Conservation (phyloP, 1,284 basidiomycete genomes). For the Ustilago vetiveriae region DNA sequence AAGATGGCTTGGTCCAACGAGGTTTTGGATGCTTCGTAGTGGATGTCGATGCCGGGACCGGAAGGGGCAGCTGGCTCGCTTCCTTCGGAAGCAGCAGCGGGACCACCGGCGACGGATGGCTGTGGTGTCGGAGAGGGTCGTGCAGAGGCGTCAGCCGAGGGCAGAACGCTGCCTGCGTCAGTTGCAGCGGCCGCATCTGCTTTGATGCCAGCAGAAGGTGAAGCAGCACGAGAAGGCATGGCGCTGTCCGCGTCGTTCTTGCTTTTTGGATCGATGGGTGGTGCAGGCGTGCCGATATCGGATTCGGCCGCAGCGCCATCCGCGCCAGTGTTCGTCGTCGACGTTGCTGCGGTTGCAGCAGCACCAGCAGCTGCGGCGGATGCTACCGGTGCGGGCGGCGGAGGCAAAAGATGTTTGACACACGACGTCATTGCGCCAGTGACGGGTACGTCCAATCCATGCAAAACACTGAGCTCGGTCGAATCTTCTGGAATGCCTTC, state of each 20-base stretch:
- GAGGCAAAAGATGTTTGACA: constrained; percentile 49
- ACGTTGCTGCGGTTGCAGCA: constrained; percentile 8
- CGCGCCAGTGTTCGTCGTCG: constrained; percentile 10
- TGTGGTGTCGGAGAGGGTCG: constrained; percentile 35
- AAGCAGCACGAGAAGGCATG: constrained; percentile 22
- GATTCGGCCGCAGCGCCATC: constrained; percentile 20
- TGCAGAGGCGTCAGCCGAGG: constrained; percentile 34
- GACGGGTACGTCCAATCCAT: constrained; percentile 42
- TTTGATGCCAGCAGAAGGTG: constrained; percentile 13
- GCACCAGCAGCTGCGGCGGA: no score
- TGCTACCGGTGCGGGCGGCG: constrained; percentile 19
- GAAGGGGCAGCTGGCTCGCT: constrained; percentile 2
- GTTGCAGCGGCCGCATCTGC: constrained; percentile 2
- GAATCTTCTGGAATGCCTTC: constrained; percentile 48
- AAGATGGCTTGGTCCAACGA: constrained; percentile 94
- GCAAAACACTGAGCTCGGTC: constrained; percentile 29
- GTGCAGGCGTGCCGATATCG: constrained; percentile 36
- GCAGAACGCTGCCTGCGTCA: constrained; percentile 13
- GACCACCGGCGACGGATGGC: background rate
- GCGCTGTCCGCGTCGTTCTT: constrained; percentile 15
- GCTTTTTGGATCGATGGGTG: constrained; percentile 10
- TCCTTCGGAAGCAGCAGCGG: background rate
- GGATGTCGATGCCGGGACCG: constrained; percentile 74
- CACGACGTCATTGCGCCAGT: constrained; percentile 58
- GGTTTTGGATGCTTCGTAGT: constrained; percentile 85